A percentile compares a stretch with the other conserved stretches of the same genome.
Evolutionary conservation across 2,329 filamentous ascomycete genomes (phyloP).

Genomic region (Dactylellina drechsleri): DNA sequence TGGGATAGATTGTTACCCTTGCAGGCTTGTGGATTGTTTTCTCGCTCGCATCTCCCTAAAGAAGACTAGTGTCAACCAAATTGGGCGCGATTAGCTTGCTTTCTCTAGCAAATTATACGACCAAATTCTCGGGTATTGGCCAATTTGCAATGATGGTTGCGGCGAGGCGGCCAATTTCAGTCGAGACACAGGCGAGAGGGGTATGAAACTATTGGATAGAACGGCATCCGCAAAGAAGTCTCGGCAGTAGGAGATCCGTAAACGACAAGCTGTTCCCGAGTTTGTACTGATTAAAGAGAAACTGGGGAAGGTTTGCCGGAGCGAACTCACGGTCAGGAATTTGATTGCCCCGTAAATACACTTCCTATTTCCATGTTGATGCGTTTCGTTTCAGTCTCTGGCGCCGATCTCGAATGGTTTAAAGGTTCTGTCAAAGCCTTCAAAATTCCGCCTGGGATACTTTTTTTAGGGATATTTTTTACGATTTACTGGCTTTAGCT

Average conservation of each 20-base stretch:
- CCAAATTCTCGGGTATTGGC: conserved; percentile 38
- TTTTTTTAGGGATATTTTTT: neutral
- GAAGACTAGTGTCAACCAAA: no score
- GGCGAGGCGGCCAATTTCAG: conserved; percentile 37
- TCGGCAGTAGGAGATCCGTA: no score
- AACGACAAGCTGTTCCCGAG: no score
- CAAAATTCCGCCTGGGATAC: conserved; percentile 6
- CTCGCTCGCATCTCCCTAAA: no score
- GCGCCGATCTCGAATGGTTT: neutral
- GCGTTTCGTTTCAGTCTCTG: no score
- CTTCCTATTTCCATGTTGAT: no score
- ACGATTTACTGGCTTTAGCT: neutral
- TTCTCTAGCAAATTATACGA: conserved; percentile 37
- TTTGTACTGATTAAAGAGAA: no score
- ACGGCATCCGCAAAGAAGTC: neutral
- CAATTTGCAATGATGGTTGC: conserved; percentile 11
- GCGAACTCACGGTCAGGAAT: no score
- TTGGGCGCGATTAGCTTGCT: conserved; percentile 11
- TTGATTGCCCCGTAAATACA: no score
- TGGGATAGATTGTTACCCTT: no score
- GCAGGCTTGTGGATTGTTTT: no score
- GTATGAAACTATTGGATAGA: conserved; percentile 1
- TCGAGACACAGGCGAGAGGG: conserved; percentile 24
- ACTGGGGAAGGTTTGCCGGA: no score
- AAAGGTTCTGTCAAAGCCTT: conserved; percentile 2